Evolutionary conservation across 257 asterid genomes (phyloP), one percentile per base, ranked within the genome.

Genomic region (Forsythia viridissima): DNA sequence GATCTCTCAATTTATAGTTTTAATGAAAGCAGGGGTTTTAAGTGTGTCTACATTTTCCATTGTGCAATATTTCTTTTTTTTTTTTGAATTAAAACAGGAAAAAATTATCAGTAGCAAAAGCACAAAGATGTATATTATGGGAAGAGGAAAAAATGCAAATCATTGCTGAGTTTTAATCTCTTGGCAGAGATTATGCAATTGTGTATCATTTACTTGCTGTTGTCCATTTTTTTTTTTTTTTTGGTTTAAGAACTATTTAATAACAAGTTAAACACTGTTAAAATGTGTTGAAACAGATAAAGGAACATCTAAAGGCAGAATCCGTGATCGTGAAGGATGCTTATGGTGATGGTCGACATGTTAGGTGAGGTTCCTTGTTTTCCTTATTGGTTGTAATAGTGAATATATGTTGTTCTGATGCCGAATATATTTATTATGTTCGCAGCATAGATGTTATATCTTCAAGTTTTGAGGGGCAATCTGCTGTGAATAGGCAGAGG

Each of bases 281-380:
- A 77, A 77, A 81, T 55, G 76, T 68, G 70, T 79, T 77, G 70
- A 43, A 34, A 81, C 83, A 96, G 99, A 96, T 96, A 88, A 91
- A 93, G 92, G 98, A 96, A 55, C 90, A 89, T 6, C 81, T 96
- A 71, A 84, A 77, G 79, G 99, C 99, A 44, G 99, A 92, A 21
- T 86, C 90, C 5, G 99, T 96, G 9, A 21, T 82, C 9, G 98
- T 96, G 77, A 89, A 83, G 86, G 99, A 96, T 86, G 91, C 96
- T 13, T 87, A 86, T 71, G 97, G 99, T 48, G 99, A 96, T 83
- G 99, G 99, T 80, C 99, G 99, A 52, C 99, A 96, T 88, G 96
- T 96, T 36, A 90, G 97, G 99, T 96, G 78, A 84, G 82, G 55
- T 72, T 84, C 67, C 55, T 68, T 20, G 44, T 63, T 30, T 2